phyloP scores from a whole-genome alignment of 495 filamentous ascomycete genomes.

The Neurospora sublineolata region DNA sequence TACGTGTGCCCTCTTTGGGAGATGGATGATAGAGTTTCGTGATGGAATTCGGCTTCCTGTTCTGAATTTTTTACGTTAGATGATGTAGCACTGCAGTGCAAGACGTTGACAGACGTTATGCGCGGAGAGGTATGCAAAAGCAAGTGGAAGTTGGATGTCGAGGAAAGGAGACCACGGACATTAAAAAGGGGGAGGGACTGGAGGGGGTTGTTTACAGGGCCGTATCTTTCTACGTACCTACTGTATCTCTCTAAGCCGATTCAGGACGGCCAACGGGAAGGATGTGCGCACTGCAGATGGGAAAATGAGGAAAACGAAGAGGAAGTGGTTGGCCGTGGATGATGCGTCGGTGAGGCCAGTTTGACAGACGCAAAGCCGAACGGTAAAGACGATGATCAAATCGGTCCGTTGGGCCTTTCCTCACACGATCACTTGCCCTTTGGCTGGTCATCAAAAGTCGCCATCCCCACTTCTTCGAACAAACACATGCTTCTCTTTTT shows the following conservation, averaged over 20 bases:
- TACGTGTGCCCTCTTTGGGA: not conserved
- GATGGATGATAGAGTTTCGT: not conserved
- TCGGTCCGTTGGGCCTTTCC: not conserved
- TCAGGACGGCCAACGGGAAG: not conserved
- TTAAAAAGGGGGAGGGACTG: not conserved
- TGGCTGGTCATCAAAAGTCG: constrained; percentile 1
- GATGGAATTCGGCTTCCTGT: not conserved
- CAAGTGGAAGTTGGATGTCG: not conserved
- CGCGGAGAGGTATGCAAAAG: not conserved
- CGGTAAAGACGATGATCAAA: not conserved
- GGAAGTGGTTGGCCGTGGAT: not conserved
- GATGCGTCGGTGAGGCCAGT: not conserved
- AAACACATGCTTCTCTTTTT: not conserved
- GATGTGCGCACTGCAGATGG: not conserved
- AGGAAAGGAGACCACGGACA: not conserved
- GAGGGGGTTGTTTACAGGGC: not conserved
- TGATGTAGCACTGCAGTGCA: not conserved
- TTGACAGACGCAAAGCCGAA: not conserved
- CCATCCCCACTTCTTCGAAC: constrained; percentile 1
- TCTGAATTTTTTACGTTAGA: not conserved
- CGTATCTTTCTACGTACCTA: not conserved
- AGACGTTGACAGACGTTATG: not conserved
- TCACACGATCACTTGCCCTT: constrained; percentile 19
- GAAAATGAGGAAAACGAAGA: not conserved
- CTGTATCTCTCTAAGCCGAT: not conserved